Evolutionary conservation across 495 filamentous ascomycete genomes (phyloP).

Genomic region (Tuber borchii): DNA sequence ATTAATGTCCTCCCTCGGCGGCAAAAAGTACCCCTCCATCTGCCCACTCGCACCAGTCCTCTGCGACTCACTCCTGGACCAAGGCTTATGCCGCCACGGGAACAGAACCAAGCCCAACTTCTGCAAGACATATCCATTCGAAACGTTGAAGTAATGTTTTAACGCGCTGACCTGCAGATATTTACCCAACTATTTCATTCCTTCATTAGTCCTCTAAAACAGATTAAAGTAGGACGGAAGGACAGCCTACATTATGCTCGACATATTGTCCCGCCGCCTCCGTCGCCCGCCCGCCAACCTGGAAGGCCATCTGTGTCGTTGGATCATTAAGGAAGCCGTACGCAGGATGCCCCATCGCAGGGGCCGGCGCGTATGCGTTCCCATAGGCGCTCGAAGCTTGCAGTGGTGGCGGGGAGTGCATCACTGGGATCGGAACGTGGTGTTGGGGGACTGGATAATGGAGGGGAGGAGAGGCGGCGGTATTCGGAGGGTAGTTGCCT

Average conservation of each 20-base stretch:
- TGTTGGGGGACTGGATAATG: slow-evolving; percentile 98
- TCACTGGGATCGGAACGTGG: slow-evolving; percentile 94
- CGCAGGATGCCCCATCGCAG: slow-evolving; percentile 45
- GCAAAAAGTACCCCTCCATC: slow-evolving; percentile 76
- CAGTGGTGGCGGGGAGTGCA: slow-evolving; percentile 88
- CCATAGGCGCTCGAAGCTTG: slow-evolving; percentile 59
- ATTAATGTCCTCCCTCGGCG: slow-evolving; percentile 92
- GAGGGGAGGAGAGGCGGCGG: slow-evolving; percentile 63
- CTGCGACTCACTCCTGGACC: slow-evolving; percentile 67
- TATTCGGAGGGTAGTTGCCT: slow-evolving; percentile 24
- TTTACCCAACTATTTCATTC: slow-evolving; percentile 28
- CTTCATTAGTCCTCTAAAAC: slow-evolving; percentile 16
- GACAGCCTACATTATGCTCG: slow-evolving; percentile 75
- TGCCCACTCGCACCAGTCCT: slow-evolving; percentile 53
- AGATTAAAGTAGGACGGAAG: slow-evolving; percentile 49
- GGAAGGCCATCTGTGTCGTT: slow-evolving; percentile 34
- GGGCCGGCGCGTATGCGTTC: slow-evolving; percentile 59
- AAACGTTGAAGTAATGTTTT: slow-evolving; percentile 97
- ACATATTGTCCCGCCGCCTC: slow-evolving; percentile 33
- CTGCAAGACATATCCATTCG: slow-evolving; percentile 80
- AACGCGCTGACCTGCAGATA: slow-evolving; percentile 48
- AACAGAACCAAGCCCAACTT: slow-evolving; percentile 87
- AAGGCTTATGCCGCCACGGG: slow-evolving; percentile 95
- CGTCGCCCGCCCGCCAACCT: slow-evolving; percentile 34
- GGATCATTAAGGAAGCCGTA: slow-evolving; percentile 36